A percentile compares a stretch with the other conserved stretches of the same genome.
These are phyloP conservation scores for Neurospora sublineolata DNA, from an alignment of 495 filamentous ascomycete genomes.

Conservation along the genomic window DNA sequence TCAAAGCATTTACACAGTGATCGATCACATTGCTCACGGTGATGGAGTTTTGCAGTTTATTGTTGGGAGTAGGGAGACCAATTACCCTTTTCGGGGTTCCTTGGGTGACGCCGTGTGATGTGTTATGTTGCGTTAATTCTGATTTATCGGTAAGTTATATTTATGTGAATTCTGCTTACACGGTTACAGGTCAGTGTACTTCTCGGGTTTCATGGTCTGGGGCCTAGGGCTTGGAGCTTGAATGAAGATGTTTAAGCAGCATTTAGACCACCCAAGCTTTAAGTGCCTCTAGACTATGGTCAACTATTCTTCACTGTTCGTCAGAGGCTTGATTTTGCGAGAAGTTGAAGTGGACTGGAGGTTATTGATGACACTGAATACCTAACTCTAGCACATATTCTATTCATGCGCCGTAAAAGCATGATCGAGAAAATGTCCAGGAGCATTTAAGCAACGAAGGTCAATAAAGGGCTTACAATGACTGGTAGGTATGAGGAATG, in stretches of 20 bases:
- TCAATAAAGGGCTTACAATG: neutral
- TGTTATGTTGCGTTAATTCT: neutral
- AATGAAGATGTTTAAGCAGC: no score
- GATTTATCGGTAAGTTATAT: neutral
- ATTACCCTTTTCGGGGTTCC: neutral
- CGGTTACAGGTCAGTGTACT: neutral
- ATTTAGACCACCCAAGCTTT: no score
- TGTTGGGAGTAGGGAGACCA: neutral
- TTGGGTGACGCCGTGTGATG: neutral
- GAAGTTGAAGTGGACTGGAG: no score
- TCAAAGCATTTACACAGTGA: neutral
- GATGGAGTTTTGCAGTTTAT: neutral
- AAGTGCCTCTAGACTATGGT: no score
- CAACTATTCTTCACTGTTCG: no score
- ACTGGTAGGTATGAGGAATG: neutral
- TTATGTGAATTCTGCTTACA: neutral
- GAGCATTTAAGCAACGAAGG: neutral
- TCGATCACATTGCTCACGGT: neutral
- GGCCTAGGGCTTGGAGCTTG: no score
- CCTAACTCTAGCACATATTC: no score
- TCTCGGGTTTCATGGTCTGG: neutral
- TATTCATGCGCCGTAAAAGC: no score
- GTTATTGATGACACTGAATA: no score
- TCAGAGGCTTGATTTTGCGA: no score
- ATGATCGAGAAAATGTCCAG: no score